phyloP scores from a whole-genome alignment of 2,329 filamentous ascomycete species.

The Ascochyta pisi region DNA sequence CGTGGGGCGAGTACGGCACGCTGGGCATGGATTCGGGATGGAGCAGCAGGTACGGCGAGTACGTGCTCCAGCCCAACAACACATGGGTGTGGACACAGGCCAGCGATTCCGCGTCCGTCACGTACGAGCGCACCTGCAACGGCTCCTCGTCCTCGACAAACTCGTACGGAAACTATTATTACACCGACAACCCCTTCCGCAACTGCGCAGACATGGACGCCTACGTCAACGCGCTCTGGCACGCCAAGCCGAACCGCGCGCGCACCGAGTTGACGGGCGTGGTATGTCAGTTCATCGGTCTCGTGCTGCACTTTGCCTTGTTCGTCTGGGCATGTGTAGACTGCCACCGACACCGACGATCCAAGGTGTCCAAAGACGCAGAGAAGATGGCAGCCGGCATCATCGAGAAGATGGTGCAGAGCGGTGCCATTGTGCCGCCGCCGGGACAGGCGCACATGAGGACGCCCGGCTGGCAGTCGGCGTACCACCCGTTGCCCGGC shows the following conservation, averaged over 20 bases:
- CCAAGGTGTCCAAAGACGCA: slow-evolving; percentile 37
- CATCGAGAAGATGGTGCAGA: slow-evolving; percentile 44
- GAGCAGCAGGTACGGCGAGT: slow-evolving; percentile 27
- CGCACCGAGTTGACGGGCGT: slow-evolving; percentile 31
- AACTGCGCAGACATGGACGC: slow-evolving; percentile 41
- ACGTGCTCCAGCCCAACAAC: slow-evolving; percentile 33
- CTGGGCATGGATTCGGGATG: slow-evolving; percentile 13
- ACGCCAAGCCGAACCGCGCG: slow-evolving; percentile 27
- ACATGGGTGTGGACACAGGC: slow-evolving; percentile 40
- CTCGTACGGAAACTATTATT: background rate
- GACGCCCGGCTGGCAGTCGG: background rate
- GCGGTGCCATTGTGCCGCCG: slow-evolving; percentile 38
- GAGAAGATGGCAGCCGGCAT: slow-evolving; percentile 44
- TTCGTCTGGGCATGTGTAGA: slow-evolving; percentile 51
- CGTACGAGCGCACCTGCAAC: slow-evolving; percentile 25
- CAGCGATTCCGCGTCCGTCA: slow-evolving; percentile 16
- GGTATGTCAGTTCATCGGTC: slow-evolving; percentile 40
- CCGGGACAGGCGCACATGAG: slow-evolving; percentile 23
- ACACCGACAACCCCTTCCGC: slow-evolving; percentile 16
- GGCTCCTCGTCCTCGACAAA: background rate
- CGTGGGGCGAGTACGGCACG: slow-evolving; percentile 31
- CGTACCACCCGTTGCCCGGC: slow-evolving; percentile 1
- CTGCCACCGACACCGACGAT: slow-evolving; percentile 33
- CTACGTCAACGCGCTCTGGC: slow-evolving; percentile 41
- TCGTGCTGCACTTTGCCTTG: slow-evolving; percentile 43